These are phyloP conservation scores for Clonostachys sp. DNA, from an alignment of 2,329 filamentous ascomycete species.

Conservation along the genomic window DNA sequence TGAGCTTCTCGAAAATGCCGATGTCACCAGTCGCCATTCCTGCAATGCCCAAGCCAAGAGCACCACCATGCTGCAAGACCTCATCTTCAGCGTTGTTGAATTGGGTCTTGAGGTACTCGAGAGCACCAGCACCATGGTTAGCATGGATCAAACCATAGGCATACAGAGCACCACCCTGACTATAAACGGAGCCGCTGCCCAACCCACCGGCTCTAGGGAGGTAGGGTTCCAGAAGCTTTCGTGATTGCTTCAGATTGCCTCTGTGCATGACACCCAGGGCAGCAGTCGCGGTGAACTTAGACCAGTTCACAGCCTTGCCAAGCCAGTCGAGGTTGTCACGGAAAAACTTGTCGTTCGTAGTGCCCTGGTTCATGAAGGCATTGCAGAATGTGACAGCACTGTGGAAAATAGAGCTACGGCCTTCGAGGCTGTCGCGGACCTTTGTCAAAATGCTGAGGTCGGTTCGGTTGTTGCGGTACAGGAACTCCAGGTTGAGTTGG, in stretches of 20 bases:
- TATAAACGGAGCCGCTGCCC: conserved; percentile 82
- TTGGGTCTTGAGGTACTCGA: conserved; percentile 72
- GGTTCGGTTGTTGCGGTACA: conserved; percentile 92
- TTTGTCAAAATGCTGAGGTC: conserved; percentile 93
- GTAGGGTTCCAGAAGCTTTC: conserved; percentile 92
- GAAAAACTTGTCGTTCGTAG: conserved; percentile 98
- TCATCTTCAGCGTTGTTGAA: conserved; percentile 78
- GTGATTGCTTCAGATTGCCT: conserved; percentile 88
- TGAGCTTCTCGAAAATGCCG: conserved; percentile 87
- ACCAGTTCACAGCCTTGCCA: conserved; percentile 98
- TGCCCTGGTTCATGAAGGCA: conserved; percentile 98
- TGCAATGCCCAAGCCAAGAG: conserved; percentile 89
- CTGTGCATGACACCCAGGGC: conserved; percentile 95
- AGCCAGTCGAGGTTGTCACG: conserved; percentile 97
- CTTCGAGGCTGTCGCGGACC: conserved; percentile 90
- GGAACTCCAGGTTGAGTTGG: conserved; percentile 90
- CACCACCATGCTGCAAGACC: conserved; percentile 94
- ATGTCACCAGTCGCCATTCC: conserved; percentile 95
- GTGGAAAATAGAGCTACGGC: conserved; percentile 97
- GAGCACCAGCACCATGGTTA: conserved; percentile 89
- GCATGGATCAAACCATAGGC: conserved; percentile 95
- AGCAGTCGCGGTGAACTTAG: conserved; percentile 96
- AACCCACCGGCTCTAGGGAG: conserved; percentile 70
- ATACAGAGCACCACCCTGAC: conserved; percentile 92
- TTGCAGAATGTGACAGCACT: conserved; percentile 96